Conservation (phyloP, 345 rosid species). For the Gossypium herbaceum region DNA sequence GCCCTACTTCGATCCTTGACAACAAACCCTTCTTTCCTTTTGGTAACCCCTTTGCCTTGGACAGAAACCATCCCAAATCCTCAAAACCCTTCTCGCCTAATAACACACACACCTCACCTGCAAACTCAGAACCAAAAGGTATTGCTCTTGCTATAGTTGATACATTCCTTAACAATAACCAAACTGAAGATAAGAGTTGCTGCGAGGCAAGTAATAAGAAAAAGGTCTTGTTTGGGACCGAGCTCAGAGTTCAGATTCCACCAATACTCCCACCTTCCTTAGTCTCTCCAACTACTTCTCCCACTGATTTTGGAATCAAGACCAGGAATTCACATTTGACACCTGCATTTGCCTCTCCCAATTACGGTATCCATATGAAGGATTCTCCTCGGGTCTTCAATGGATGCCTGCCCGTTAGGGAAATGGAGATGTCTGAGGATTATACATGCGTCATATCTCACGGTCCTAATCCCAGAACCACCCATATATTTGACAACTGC, state of each 20-base stretch:
- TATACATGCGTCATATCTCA: constrained; percentile 73
- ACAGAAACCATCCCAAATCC: constrained; percentile 31
- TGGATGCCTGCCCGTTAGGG: constrained; percentile 34
- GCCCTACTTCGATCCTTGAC: constrained; percentile 67
- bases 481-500: constrained; percentile 76
- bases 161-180: constrained; percentile 10
- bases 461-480: constrained; percentile 75
- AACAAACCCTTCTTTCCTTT: constrained; percentile 37
- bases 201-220: constrained; percentile 36
- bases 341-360: constrained; percentile 21
- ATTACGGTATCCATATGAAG: constrained; percentile 27
- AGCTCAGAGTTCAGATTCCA: constrained; percentile 54
- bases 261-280: constrained; percentile 16
- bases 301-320: constrained; percentile 51
- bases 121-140: constrained; percentile 33
- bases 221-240: constrained; percentile 51
- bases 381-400: constrained; percentile 25
- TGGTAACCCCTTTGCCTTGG: constrained; percentile 29
- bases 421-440: constrained; percentile 80
- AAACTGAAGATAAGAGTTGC: constrained; percentile 10
- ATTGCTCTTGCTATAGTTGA: constrained; percentile 59
- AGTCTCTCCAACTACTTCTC: constrained; percentile 23
- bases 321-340: constrained; percentile 29
- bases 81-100: constrained; percentile 25
- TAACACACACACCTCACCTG: constrained; percentile 23